These are phyloP conservation scores for Hyaloscypha hepaticicola DNA, from an alignment of 495 filamentous ascomycete genomes.

Conservation along the genomic window DNA sequence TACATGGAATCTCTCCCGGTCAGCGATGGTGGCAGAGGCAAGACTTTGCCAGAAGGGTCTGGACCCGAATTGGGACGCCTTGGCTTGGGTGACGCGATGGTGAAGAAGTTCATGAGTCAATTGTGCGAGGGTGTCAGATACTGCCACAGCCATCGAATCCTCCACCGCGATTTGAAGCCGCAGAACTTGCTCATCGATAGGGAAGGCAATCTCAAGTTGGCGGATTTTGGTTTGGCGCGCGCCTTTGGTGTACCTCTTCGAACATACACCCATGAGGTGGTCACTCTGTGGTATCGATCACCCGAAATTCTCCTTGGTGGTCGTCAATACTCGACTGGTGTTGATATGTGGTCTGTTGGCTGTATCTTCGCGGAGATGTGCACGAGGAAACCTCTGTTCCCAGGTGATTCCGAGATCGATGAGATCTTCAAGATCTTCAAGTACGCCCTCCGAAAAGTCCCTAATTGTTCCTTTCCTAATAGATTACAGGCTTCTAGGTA, in stretches of 20 bases:
- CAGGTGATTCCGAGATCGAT: constrained; percentile 97
- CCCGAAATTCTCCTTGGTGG: constrained; percentile 97
- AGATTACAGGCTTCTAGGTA: constrained; percentile 75
- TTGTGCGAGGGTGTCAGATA: constrained; percentile 88
- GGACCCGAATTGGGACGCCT: constrained; percentile 62
- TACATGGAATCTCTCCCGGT: constrained; percentile 98
- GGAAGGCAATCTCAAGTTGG: constrained; percentile 94
- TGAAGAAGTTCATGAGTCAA: constrained; percentile 97
- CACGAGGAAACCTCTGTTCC: constrained; percentile 95
- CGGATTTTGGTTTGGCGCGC: constrained; percentile 94
- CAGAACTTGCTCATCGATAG: constrained; percentile 95
- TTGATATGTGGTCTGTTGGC: constrained; percentile 99
- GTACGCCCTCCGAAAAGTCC: constrained; percentile 53
- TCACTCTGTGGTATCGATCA: constrained; percentile 98
- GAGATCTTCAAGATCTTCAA: constrained; percentile 99
- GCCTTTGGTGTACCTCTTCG: constrained; percentile 95
- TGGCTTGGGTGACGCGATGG: constrained; percentile 85
- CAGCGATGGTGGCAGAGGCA: constrained; percentile 84
- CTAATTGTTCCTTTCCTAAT: constrained; percentile 10
- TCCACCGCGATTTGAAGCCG: constrained; percentile 96
- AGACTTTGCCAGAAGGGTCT: constrained; percentile 79
- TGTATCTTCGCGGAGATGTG: constrained; percentile 99
- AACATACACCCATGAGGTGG: constrained; percentile 98
- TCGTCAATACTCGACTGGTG: constrained; percentile 95
- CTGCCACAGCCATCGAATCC: constrained; percentile 91